A percentile compares a stretch with the other conserved stretches of the same genome.
phyloP scores from a whole-genome alignment of 495 filamentous ascomycete genomes.

The Umbilicaria muhlenbergii region DNA sequence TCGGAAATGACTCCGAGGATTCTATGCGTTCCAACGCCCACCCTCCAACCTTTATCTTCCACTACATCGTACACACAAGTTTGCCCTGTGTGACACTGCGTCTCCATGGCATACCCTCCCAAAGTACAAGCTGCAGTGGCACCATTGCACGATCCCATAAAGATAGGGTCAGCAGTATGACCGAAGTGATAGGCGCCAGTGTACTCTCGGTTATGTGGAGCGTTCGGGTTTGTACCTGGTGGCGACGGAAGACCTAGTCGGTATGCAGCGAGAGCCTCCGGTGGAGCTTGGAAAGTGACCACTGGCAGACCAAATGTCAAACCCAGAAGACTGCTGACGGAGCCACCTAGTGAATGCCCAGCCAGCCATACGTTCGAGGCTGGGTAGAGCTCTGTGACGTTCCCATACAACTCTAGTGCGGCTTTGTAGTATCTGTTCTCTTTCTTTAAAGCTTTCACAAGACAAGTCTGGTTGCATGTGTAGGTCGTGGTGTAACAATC shows the following conservation, averaged over 20 bases:
- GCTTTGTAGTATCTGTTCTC: constrained; percentile 87
- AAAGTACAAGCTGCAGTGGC: constrained; percentile 76
- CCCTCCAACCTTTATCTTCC: constrained; percentile 74
- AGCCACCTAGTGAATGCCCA: constrained; percentile 82
- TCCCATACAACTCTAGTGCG: constrained; percentile 72
- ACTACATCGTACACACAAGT: constrained; percentile 90
- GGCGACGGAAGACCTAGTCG: constrained; percentile 79
- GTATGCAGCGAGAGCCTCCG: constrained; percentile 72
- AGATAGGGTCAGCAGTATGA: constrained; percentile 90
- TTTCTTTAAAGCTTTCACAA: constrained; percentile 52
- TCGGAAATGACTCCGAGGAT: constrained; percentile 74
- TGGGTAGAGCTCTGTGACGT: constrained; percentile 82
- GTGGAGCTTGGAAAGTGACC: constrained; percentile 80
- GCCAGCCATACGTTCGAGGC: constrained; percentile 72
- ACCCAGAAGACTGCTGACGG: constrained; percentile 70
- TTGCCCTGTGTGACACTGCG: constrained; percentile 72
- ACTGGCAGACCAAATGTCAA: constrained; percentile 79
- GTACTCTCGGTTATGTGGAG: constrained; percentile 50
- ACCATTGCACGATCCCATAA: constrained; percentile 84
- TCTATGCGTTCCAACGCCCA: constrained; percentile 70
- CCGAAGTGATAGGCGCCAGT: constrained; percentile 89
- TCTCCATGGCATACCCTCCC: constrained; percentile 89
- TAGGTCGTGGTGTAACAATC: constrained; percentile 75
- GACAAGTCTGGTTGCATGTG: constrained; percentile 81
- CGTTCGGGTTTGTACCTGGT: constrained; percentile 52